Evolutionary conservation across 2,329 filamentous ascomycete species (phyloP), one percentile per base, ranked within the genome.

Genomic region (Bipolaris cookei): DNA sequence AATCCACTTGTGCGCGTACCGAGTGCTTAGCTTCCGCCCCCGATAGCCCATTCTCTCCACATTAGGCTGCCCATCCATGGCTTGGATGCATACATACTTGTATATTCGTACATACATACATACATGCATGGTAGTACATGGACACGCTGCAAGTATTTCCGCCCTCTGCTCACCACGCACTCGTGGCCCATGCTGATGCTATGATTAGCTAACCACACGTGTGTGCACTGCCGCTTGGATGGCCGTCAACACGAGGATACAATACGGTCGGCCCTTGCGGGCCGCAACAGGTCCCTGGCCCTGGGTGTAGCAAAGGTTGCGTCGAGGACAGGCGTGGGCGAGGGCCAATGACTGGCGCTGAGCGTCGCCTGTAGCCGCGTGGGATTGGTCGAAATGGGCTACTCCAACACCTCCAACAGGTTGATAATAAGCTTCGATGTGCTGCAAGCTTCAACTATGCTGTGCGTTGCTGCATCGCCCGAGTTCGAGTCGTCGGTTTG

Each of bases 11-110:
- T 21, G 47, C 47, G 47, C 47, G 38, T 42, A 50, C 23, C 47
- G 37, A 42, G 47, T 7, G 38, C 44, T 38, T 51, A 51, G 48
- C 38, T 51, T 34, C 48, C 48, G 48, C 46, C 37, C 32, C 46
- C 37, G 37, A 23, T 28, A 39, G 11, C 25, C 35, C 35, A 39
- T 21, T 23, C 38, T 43, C 46, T 49, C 47, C 35, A 39, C 46
- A 32, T 25, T 16, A 49, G 20, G 34, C 37, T 23, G 35, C 46
- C 46, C 23, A 44, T 18, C 21, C 3, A 14, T 30, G 23, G 21
- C 6, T 8, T 42, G 6, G 13, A n/a, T 18, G 13, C 3, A 18
- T 42, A 21, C 39, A 14, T 38, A 3, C 25, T 16, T 18, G 11
- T 30, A 25, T 21, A 39, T 6, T 6, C 18, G 13, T 28, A 23